Conservation (phyloP, 805 yeast genomes). For the Cyberlindnera xishuangbannaensis region DNA sequence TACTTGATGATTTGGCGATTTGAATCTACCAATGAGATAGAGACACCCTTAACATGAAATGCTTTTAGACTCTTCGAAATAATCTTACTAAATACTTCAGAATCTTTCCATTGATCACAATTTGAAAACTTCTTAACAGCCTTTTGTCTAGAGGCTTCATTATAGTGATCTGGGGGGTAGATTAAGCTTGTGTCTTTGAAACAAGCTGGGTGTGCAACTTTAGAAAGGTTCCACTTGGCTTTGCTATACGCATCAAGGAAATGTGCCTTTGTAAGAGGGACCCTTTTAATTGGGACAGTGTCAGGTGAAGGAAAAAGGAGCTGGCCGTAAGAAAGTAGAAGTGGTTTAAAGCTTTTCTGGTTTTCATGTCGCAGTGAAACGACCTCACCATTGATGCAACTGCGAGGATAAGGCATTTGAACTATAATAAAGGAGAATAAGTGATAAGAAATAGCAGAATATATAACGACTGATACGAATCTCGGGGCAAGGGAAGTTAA, state of each 20-base stretch:
- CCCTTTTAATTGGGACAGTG: constrained; percentile 12
- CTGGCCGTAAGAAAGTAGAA: constrained; percentile 7
- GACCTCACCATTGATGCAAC: no score
- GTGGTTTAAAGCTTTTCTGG: background rate
- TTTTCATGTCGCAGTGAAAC: background rate
- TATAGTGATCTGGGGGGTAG: constrained; percentile 53
- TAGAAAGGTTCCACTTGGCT: constrained; percentile 52
- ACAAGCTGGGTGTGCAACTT: constrained; percentile 51
- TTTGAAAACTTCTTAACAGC: constrained; percentile 36
- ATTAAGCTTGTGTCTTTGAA: constrained; percentile 41
- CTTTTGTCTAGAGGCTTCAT: constrained; percentile 41
- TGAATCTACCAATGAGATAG: constrained; percentile 52
- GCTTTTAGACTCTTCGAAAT: constrained; percentile 33
- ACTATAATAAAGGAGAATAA: no score
- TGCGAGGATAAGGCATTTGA: no score
- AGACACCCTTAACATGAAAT: constrained; percentile 45
- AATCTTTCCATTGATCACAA: constrained; percentile 45
- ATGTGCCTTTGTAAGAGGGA: constrained; percentile 43
- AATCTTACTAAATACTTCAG: constrained; percentile 32
- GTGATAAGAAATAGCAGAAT: no score
- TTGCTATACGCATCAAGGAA: constrained; percentile 50
- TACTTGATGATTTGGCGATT: constrained; percentile 43
- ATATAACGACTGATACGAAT: no score
- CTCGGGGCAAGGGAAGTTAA: no score
- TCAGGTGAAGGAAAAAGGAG: constrained; percentile 9